phyloP scores from a whole-genome alignment of 768 basidiomycete genomes.

The Boletus barrowsii region DNA sequence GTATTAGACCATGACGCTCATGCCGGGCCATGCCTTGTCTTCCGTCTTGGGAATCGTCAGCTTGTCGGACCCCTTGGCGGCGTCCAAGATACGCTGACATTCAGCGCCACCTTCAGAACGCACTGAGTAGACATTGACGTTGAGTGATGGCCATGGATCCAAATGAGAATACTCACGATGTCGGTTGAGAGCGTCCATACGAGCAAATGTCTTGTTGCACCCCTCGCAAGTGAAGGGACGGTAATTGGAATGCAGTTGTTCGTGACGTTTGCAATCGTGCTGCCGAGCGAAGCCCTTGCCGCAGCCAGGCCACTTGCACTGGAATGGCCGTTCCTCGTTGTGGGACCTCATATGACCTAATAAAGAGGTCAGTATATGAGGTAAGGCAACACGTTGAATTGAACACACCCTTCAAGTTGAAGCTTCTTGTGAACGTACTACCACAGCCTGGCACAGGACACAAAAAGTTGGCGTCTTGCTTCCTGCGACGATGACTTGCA shows the following conservation, averaged over 20 bases:
- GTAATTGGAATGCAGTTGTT: slow-evolving; percentile 90
- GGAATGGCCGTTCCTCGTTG: slow-evolving; percentile 92
- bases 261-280: slow-evolving; percentile 96
- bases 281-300: slow-evolving; percentile 92
- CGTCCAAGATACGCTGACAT: slow-evolving; percentile 48
- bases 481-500: slow-evolving; percentile 80
- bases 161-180: slow-evolving; percentile 64
- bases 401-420: slow-evolving; percentile 80
- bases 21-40: slow-evolving; percentile 32
- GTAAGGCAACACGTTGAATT: slow-evolving; percentile 3
- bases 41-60: slow-evolving; percentile 29
- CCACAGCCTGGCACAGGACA: slow-evolving; percentile 83
- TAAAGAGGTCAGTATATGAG: slow-evolving; percentile 11
- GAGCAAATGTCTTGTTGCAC: slow-evolving; percentile 88
- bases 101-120: slow-evolving; percentile 82
- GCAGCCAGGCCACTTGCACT: slow-evolving; percentile 93
- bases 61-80: slow-evolving; percentile 28
- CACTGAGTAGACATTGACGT: slow-evolving; percentile 39
- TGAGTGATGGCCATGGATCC: background rate
- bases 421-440: slow-evolving; percentile 87
- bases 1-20: slow-evolving; percentile 31
- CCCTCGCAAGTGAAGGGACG: slow-evolving; percentile 92
- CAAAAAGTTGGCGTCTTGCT: slow-evolving; percentile 82
- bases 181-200: slow-evolving; percentile 92
- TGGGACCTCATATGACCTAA: slow-evolving; percentile 91